Base-by-base conservation (phyloP, 2,329 filamentous ascomycete species). In the Cladobotryum mycophilum region DNA sequence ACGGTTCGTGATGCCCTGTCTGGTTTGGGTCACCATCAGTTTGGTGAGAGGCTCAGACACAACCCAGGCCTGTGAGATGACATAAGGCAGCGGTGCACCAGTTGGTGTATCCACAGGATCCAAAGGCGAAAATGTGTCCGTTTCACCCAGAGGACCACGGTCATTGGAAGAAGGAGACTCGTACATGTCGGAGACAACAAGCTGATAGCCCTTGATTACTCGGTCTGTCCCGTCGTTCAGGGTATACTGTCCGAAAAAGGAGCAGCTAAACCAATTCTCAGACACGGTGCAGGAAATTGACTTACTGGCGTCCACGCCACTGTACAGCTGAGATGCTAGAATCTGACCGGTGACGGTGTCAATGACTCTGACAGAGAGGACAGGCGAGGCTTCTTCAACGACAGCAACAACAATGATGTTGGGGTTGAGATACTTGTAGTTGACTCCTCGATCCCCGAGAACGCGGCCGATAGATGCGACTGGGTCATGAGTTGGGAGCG, bases 351-450 rank as follows among this genome's bases (percentile, higher is more conserved):
- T 95, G 6, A 95, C 79, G 2, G 88, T 88, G 64, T 99, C 91
- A 13, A 99, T 67, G 11, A 97, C 76, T 61, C 92, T 90, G 55
- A 95, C 76, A 0, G 82, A 84, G 7, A 89, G 81, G 1, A 76
- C 77, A 3, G 74, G 76, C 3, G 76, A 62, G 11, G 73, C 71
- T 18, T 85, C 78, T 34, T 85, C 77, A 2, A 84, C 71, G 1
- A 88, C 77, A 1, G 87, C 88, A 42, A 96, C 76, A 1, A 97
- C 78, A 2, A 90, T 76, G 6, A 89, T 79, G 68, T 95, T 96
- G 0, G 88, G 83, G 70, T 95, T 96, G 38, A 99, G 73, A 65
- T 97, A 97, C 71, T 99, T 99, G 81, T 99, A 99, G 56, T 92
- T 80, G 44, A 99, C 93, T n/a, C 84, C 85, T 41, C 93, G 82